Percentiles rank a stretch among this genome's conserved stretches.
These are phyloP conservation scores for Magnaporthales sp. DNA, from an alignment of 2,329 filamentous ascomycete genomes.

Conservation along the genomic window DNA sequence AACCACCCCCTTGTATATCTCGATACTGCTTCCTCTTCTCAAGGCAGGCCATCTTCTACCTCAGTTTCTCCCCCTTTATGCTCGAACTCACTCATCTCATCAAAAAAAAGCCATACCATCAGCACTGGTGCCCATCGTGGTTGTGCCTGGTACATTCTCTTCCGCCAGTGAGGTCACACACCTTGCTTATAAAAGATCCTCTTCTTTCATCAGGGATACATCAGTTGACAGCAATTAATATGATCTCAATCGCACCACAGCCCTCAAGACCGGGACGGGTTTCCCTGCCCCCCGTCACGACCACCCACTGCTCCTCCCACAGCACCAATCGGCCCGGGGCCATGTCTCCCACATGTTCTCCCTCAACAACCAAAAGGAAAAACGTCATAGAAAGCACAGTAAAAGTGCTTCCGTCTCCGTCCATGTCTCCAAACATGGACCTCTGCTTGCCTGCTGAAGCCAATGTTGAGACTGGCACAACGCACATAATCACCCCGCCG, in stretches of 20 bases:
- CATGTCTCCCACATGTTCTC: background rate
- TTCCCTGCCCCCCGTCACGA: background rate
- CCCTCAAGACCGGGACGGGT: background rate
- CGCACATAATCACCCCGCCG: background rate
- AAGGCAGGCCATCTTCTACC: background rate
- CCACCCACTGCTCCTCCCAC: background rate
- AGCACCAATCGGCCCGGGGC: too few species aligned
- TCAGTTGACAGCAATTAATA: background rate
- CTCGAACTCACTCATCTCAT: background rate
- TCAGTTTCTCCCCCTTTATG: background rate
- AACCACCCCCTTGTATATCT: background rate
- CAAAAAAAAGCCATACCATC: background rate
- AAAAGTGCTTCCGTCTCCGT: background rate
- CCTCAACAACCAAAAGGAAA: background rate
- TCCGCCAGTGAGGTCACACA: background rate
- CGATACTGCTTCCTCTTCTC: background rate
- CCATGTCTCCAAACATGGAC: background rate
- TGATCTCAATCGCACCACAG: background rate
- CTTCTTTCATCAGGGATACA: background rate
- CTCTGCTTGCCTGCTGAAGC: background rate
- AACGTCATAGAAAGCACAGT: background rate
- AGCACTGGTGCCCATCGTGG: background rate
- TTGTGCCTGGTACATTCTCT: background rate
- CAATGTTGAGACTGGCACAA: background rate
- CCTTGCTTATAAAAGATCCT: background rate